Evolutionary conservation across 208 protist genomes (phyloP).

Genomic region (Crithidia brevicula): DNA sequence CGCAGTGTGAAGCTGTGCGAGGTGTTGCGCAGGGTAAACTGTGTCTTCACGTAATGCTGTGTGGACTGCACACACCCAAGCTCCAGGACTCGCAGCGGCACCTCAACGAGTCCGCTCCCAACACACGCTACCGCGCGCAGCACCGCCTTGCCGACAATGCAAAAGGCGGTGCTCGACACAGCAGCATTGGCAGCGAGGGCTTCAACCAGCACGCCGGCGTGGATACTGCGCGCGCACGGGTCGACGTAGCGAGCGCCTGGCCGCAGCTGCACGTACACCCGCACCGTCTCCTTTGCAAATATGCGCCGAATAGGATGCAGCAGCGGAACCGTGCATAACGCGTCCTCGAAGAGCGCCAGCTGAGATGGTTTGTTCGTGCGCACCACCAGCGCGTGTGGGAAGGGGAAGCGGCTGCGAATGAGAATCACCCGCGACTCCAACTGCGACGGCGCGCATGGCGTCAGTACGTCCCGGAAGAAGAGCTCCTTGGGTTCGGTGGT

Average conservation of each 20-base stretch:
- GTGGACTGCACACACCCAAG: constrained; percentile 50
- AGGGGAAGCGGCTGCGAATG: constrained; percentile 64
- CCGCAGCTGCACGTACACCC: constrained; percentile 72
- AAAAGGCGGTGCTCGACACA: constrained; percentile 43
- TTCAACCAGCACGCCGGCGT: constrained; percentile 77
- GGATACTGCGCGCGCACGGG: constrained; percentile 46
- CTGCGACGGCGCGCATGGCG: constrained; percentile 56
- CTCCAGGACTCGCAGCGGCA: constrained; percentile 44
- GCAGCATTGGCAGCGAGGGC: constrained; percentile 48
- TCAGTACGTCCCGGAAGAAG: constrained; percentile 67
- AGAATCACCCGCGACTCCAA: constrained; percentile 71
- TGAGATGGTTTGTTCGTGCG: constrained; percentile 80
- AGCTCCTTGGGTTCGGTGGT: constrained; percentile 66
- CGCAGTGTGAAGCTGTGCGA: constrained; percentile 70
- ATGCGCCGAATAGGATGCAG: constrained; percentile 54
- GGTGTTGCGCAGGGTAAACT: constrained; percentile 56
- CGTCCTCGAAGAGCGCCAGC: constrained; percentile 77
- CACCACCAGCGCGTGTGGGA: constrained; percentile 70
- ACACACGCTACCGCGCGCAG: constrained; percentile 54
- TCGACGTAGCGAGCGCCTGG: constrained; percentile 59
- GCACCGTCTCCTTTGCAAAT: constrained; percentile 67
- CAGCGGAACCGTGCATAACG: constrained; percentile 67
- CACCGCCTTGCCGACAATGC: constrained; percentile 45
- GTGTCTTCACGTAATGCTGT: constrained; percentile 39
- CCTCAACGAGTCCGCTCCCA: constrained; percentile 57